Evolutionary conservation across 2,329 filamentous ascomycete species (phyloP).

Genomic region (Plectosphaerella cucumerina): DNA sequence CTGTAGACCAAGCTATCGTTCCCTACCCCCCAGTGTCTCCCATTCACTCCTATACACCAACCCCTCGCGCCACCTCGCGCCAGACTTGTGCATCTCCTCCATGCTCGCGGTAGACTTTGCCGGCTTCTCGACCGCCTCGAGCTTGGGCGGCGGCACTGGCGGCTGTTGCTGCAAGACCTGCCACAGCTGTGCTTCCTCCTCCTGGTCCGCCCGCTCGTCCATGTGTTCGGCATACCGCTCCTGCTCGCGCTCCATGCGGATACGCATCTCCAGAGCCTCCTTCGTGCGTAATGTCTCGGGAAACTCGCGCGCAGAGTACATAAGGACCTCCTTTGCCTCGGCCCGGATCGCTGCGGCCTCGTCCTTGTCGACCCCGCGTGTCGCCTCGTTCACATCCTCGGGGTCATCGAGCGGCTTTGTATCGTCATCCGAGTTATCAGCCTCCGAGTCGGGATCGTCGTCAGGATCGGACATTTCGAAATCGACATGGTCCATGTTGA

Average conservation of each 20-base stretch:
- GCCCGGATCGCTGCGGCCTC: conserved; percentile 22
- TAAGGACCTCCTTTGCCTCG: conserved; percentile 39
- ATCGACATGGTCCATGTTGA: neutral
- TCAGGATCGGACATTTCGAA: conserved; percentile 1
- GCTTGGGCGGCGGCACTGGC: conserved; percentile 26
- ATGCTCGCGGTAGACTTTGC: conserved; percentile 24
- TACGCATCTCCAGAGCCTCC: conserved; percentile 29
- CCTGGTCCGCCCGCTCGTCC: conserved; percentile 33
- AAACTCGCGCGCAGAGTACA: conserved; percentile 34
- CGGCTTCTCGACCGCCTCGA: conserved; percentile 20
- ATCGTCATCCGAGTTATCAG: neutral
- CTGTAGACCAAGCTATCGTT: no score
- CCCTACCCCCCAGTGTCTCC: conserved; percentile 22
- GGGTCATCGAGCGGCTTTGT: neutral
- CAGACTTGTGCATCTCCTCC: conserved; percentile 29
- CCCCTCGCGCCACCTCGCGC: conserved; percentile 33
- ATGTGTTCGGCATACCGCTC: conserved; percentile 38
- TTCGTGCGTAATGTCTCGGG: conserved; percentile 30
- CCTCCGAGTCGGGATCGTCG: neutral
- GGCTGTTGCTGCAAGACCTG: conserved; percentile 33
- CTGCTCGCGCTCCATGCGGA: conserved; percentile 35
- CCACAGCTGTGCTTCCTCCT: conserved; percentile 44
- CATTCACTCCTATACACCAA: conserved; percentile 35
- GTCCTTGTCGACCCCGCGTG: conserved; percentile 5
- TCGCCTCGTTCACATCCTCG: conserved; percentile 8